Percentiles rank a stretch among this genome's conserved stretches.
Conservation (phyloP, 1,284 basidiomycete genomes). For the Ustilago bromivora region DNA sequence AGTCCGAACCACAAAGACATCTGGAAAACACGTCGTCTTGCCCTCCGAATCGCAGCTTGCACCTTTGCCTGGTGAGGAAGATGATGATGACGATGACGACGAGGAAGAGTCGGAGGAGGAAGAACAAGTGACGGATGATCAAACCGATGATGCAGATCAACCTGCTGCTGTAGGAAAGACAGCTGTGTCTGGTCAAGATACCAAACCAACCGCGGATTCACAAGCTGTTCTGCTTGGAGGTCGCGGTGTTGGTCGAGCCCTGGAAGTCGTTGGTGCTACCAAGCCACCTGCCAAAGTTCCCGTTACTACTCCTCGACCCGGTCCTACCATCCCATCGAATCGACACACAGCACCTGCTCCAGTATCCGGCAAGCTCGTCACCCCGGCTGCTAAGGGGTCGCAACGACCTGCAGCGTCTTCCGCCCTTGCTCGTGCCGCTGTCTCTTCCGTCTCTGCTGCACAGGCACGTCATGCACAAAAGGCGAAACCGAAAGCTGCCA, state of each 20-base stretch:
- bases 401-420: slow-evolving; percentile 50
- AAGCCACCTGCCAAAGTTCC: slow-evolving; percentile 50
- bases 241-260: slow-evolving; percentile 17
- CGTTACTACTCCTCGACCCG: slow-evolving; percentile 42
- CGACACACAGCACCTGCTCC: slow-evolving; percentile 36
- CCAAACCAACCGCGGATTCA: slow-evolving; percentile 3
- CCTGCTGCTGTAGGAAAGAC: slow-evolving; percentile 1
- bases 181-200: slow-evolving; percentile 9
- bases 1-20: slow-evolving; percentile 87
- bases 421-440: slow-evolving; percentile 45
- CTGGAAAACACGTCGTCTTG: slow-evolving; percentile 88
- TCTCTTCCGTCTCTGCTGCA: slow-evolving; percentile 41
- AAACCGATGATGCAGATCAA: slow-evolving; percentile 12
- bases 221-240: slow-evolving; percentile 22
- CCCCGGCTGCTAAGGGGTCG: slow-evolving; percentile 32
- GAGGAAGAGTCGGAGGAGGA: slow-evolving; percentile 66
- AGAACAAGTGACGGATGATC: slow-evolving; percentile 63
- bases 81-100: slow-evolving; percentile 69
- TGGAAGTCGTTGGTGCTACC: slow-evolving; percentile 20
- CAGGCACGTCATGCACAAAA: slow-evolving; percentile 39
- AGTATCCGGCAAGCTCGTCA: slow-evolving; percentile 40
- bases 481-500: slow-evolving; percentile 34
- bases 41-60: slow-evolving; percentile 91
- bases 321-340: slow-evolving; percentile 36
- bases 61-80: slow-evolving; percentile 74